Conservation (phyloP, 1,139 yeast genomes). For the Saccharomyces pastorianus region DNA sequence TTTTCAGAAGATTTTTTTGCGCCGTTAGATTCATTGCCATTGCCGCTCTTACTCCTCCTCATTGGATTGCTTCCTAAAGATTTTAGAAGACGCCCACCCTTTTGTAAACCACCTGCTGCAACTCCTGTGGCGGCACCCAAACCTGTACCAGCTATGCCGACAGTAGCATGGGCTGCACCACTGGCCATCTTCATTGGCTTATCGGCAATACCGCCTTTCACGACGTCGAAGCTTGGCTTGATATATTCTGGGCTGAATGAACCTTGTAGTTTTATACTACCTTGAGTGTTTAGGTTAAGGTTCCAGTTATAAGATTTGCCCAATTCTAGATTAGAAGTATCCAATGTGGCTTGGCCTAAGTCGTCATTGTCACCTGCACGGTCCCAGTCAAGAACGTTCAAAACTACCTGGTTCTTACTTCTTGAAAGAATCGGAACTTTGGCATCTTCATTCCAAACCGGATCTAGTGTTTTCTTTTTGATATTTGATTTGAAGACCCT, state of each 20-base stretch:
- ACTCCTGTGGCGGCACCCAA: conserved; percentile 34
- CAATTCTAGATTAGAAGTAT: conserved; percentile 43
- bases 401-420: conserved; percentile 41
- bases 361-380: conserved; percentile 58
- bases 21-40: background rate
- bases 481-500: conserved; percentile 50
- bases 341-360: conserved; percentile 46
- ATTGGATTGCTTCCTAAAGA: conserved; percentile 14
- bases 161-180: conserved; percentile 33
- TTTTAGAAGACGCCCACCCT: conserved; percentile 37
- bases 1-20: conserved; percentile 4
- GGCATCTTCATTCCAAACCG: conserved; percentile 58
- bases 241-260: conserved; percentile 59
- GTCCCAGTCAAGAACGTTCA: conserved; percentile 69
- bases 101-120: conserved; percentile 36
- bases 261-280: conserved; percentile 45
- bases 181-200: conserved; percentile 45
- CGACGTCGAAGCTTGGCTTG: conserved; percentile 46
- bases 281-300: conserved; percentile 52
- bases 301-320: conserved; percentile 39
- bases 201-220: conserved; percentile 39
- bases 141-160: conserved; percentile 30
- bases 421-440: conserved; percentile 58
- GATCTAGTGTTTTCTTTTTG: conserved; percentile 58
- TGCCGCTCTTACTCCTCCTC: background rate